phyloP scores from a whole-genome alignment of 2,329 filamentous ascomycete genomes.

The Rosellinia necatrix region DNA sequence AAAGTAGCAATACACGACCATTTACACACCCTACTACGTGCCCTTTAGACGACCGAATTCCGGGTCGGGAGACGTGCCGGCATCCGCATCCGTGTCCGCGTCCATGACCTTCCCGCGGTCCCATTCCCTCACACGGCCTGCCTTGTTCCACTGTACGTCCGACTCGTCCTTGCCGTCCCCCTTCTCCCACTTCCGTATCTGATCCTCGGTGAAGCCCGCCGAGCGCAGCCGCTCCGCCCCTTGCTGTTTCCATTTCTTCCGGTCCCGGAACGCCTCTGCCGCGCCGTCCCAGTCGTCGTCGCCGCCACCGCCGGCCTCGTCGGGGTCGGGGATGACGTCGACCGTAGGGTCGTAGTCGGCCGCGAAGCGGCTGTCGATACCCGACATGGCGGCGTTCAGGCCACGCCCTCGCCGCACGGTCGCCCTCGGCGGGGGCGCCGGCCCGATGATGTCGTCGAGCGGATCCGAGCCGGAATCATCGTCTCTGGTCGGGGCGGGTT shows the following conservation, averaged over 20 bases:
- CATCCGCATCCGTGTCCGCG: conserved; percentile 29
- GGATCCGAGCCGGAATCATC: conserved; percentile 67
- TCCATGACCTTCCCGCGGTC: conserved; percentile 56
- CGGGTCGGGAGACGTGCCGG: conserved; percentile 16
- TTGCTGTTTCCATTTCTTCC: conserved; percentile 75
- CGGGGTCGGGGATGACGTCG: conserved; percentile 54
- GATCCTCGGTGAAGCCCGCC: conserved; percentile 77
- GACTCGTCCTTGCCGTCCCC: conserved; percentile 64
- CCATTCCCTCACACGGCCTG: conserved; percentile 67
- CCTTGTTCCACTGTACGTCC: conserved; percentile 73
- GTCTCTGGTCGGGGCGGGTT: conserved; percentile 18
- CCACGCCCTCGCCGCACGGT: conserved; percentile 70
- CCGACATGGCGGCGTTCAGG: conserved; percentile 61
- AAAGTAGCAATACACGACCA: too few relatives aligned
- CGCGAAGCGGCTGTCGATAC: conserved; percentile 82
- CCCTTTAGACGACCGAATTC: conserved; percentile 29
- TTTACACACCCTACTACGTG: too few relatives aligned
- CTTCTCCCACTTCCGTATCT: conserved; percentile 74
- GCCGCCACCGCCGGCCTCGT: conserved; percentile 51
- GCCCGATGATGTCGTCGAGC: conserved; percentile 76
- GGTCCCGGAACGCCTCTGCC: conserved; percentile 76
- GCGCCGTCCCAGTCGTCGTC: conserved; percentile 81
- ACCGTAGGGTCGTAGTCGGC: conserved; percentile 61
- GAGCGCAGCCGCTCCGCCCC: conserved; percentile 76
- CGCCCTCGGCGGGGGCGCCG: conserved; percentile 59